Conservation (phyloP, 228 moss, liverwort and hornwort genomes). For the Sphagnum magellanicum region DNA sequence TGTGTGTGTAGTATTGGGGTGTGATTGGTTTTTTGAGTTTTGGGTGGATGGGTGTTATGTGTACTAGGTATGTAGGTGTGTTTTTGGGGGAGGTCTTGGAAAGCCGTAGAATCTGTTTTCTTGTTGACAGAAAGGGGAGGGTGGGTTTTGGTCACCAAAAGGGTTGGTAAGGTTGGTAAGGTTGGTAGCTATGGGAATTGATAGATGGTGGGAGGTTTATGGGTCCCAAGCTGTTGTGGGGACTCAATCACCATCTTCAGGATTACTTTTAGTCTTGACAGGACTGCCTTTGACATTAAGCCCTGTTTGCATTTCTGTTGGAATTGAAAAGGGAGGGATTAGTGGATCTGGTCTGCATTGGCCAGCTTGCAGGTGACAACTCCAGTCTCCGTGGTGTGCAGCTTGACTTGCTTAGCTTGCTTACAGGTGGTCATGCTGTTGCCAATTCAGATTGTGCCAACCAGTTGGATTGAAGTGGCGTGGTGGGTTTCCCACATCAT, state of each 20-base stretch:
- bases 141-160: too few relatives aligned
- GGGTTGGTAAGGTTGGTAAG: too few relatives aligned
- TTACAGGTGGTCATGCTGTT: conserved; percentile 24
- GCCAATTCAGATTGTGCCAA: conserved; percentile 27
- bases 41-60: too few relatives aligned
- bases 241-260: conserved; percentile 5
- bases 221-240: conserved; percentile 10
- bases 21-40: too few relatives aligned
- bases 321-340: conserved; percentile 16
- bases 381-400: conserved; percentile 16
- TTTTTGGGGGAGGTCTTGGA: too few relatives aligned
- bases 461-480: conserved; percentile 8
- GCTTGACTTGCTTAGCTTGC: conserved; percentile 30
- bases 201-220: too few relatives aligned
- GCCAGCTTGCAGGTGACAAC: conserved; percentile 27
- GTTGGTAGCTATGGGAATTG: too few relatives aligned
- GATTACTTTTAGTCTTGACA: conserved; percentile 9
- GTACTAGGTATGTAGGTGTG: too few relatives aligned
- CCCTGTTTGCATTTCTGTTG: conserved; percentile 47
- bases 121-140: too few relatives aligned
- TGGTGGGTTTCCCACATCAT: conserved; percentile 34
- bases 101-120: too few relatives aligned
- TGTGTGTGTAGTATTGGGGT: too few relatives aligned
- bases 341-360: conserved; percentile 16
- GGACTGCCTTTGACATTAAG: conserved; percentile 38